These are phyloP conservation scores for Rhizopogon vinicolor DNA, from an alignment of 768 basidiomycete species.

Conservation along the genomic window DNA sequence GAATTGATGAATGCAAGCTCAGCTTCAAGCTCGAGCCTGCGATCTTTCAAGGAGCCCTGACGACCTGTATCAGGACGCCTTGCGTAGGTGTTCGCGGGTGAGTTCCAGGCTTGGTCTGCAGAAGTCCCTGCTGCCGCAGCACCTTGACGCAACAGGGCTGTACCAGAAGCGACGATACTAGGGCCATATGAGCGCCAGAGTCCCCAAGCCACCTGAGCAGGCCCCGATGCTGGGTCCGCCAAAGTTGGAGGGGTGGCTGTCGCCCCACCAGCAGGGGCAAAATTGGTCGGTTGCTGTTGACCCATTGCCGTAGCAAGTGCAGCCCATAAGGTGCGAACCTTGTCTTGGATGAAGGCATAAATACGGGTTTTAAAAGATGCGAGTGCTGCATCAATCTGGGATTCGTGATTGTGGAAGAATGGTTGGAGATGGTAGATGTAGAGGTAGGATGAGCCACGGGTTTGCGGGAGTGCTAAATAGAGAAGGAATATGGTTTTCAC, in stretches of 20 bases:
- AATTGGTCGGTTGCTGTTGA: conserved; percentile 30
- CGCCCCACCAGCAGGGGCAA: conserved; percentile 14
- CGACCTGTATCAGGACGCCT: background rate
- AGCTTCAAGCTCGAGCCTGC: conserved; percentile 49
- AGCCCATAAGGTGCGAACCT: conserved; percentile 62
- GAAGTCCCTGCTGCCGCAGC: conserved; percentile 35
- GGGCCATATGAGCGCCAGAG: conserved; percentile 84
- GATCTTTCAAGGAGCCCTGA: conserved; percentile 31
- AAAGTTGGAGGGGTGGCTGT: conserved; percentile 37
- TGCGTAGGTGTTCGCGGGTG: conserved; percentile 23
- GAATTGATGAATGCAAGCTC: conserved; percentile 49
- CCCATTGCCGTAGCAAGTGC: conserved; percentile 47
- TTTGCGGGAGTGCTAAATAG: conserved; percentile 88
- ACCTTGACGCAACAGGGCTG: conserved; percentile 54
- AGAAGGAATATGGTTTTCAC: conserved; percentile 82
- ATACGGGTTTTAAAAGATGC: conserved; percentile 55
- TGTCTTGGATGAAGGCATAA: conserved; percentile 63
- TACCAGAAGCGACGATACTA: conserved; percentile 60
- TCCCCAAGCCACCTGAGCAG: conserved; percentile 57
- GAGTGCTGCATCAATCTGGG: conserved; percentile 79
- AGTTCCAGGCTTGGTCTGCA: conserved; percentile 21
- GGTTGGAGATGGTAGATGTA: conserved; percentile 79
- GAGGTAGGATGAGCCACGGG: conserved; percentile 81
- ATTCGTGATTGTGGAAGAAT: conserved; percentile 77
- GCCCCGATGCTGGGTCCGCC: conserved; percentile 54